Base-by-base conservation (phyloP, 345 rosid genomes). In the Gossypium ekmanianum region DNA sequence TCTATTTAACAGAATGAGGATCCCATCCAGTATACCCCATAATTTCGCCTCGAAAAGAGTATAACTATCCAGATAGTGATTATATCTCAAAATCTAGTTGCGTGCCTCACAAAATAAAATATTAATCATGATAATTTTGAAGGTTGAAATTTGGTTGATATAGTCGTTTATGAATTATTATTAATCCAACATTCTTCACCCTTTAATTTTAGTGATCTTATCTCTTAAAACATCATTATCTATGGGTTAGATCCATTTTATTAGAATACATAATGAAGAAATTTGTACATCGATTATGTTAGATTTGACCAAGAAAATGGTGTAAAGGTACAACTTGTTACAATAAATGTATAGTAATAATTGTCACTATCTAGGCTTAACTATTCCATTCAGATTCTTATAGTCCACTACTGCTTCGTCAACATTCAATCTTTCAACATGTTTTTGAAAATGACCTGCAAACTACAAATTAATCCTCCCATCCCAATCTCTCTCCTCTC, bases 1-100 rank as follows among this genome's bases (percentile, higher is more conserved):
- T 34, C 6, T 34, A 34, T 34, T 34, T 34, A 34, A 34, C 39
- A 34, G 6, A 34, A 34, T 34, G 6, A 34, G 39, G 0, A 34
- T 4, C 39, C 0, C 1, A 4, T 34, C 0, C 1, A 34, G 6
- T 0, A 34, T 34, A 34, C 3, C 1, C 0, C 1, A 34, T 0
- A 34, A 34, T 34, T 34, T 0, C 0, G 1, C 6, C 4, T 34
- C 39, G 6, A 4, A 34, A 34, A 34, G 6, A 4, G 0, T 34
- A 4, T 34, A 34, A 0, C 39, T 34, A 34, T 34, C 1, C 6
- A 34, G 6, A 34, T 34, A 34, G 6, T 34, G 3, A 34, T 4
- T 34, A 34, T 4, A 34, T 34, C 0, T 4, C 39, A 34, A 34
- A 34, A 34, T 34, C 1, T 34, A 34, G 1, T 34, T 34, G 39